Base-by-base conservation (phyloP, 1,139 yeast genomes). In the Kodamaea sp. region DNA sequence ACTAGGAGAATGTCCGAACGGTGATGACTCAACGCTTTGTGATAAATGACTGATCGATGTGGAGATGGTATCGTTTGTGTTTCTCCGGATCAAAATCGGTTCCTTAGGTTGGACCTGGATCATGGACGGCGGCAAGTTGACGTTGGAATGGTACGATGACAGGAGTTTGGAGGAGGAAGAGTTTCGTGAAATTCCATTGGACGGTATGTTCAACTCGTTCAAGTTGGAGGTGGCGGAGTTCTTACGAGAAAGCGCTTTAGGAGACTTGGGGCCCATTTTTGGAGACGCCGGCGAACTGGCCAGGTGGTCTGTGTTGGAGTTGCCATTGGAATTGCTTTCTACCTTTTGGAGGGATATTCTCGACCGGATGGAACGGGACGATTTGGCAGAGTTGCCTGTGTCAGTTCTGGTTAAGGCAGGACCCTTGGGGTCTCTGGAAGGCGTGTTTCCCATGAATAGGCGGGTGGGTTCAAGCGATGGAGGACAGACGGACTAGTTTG, bases 91-190 rank as follows among this genome's bases (percentile, higher is more conserved):
- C 48, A 83, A 65, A 32, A 83, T 83, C 3, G 90, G 89, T 15
- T 80, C 76, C 47, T 78, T 81, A 9, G 90, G 89, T 38, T 76
- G 81, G 38, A 79, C 66, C 44, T 75, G 78, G 13, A 72, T 64
- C 89, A 82, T 81, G 7, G 86, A 80, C 8, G 89, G 84, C 3
- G 89, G 89, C 37, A 74, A 59, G 37, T 53, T 60, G 31, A 38
- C 41, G 40, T 49, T 51, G 19, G 31, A 35, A 26, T 26, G 28
- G 22, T 26, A 19, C 22, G 41, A 34, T 2, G 37, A 24, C 21
- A 35, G 29, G 11, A 38, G 26, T 21, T 32, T 46, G 28, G 46
- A 33, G 16, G 45, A 34, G 15, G 42, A 36, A 25, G 38, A 36
- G 37, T 39, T 45, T 19, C 46, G 44, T 31, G 35, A 46, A 43